Base-by-base conservation (phyloP, 208 protist species). In the Acanthamoeba lenticulata region DNA sequence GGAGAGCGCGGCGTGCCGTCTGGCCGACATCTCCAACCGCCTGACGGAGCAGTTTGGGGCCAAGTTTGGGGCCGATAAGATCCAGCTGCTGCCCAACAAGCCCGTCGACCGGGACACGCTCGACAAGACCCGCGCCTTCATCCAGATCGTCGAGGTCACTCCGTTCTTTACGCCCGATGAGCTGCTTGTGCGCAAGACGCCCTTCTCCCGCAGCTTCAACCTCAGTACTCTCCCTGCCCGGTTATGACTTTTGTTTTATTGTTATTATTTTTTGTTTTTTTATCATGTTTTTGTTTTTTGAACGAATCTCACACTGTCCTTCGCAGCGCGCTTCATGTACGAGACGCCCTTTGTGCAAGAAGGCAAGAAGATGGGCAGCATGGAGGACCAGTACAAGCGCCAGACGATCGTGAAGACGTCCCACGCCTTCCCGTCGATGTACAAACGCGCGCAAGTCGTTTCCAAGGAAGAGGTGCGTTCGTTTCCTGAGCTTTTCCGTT, bases 271-370 rank as follows among this genome's bases (percentile, higher is more conserved):
- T 60, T 21, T 60, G 52, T 24, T 3, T 24, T 60, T 60, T 21
- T 24, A 52, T 15, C n/a, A n/a, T n/a, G n/a, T n/a, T n/a, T n/a
- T n/a, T n/a, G n/a, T n/a, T n/a, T n/a, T n/a, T n/a, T n/a, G 47
- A 52, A 52, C 47, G 47, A 52, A 15, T 52, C 15, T 52, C 47
- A 29, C 60, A 69, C 19, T 69, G 27, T 69, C 15, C 15, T 38
- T 74, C n/a, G 27, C 65, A 74, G 65, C 24, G 36, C 85, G 57
- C 4, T 91, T 91, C 57, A 69, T 91, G 52, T 91, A 44, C 36
- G 85, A 91, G 85, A 91, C 85, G 47, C 85, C 85, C 7, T 91
- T 91, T 49, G 52, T 91, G n/a, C n/a, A 44, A 29, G 85, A 91
- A 29, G 85, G 85, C 45, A 91, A 91, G 57, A 91, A 91, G 55